Conservation (phyloP, 805 yeast genomes). For the Monosporozyma yasuniensis region DNA sequence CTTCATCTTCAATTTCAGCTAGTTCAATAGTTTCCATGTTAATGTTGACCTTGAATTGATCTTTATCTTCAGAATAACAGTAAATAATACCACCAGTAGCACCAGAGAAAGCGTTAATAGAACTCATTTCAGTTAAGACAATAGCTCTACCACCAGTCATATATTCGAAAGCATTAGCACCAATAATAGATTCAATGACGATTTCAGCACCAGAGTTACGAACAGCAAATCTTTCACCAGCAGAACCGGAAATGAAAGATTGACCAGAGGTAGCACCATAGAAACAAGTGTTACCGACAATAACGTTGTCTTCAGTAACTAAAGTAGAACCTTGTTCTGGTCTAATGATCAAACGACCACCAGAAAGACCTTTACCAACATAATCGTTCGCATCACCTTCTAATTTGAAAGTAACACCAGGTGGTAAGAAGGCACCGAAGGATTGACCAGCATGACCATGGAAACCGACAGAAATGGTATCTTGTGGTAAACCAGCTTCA, state of each 20-base stretch:
- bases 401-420: slow-evolving; percentile 88
- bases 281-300: slow-evolving; percentile 94
- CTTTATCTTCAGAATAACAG: slow-evolving; percentile 83
- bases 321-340: slow-evolving; percentile 80
- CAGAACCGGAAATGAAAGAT: slow-evolving; percentile 92
- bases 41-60: slow-evolving; percentile 74
- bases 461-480: slow-evolving; percentile 87
- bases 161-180: slow-evolving; percentile 98
- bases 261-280: slow-evolving; percentile 96
- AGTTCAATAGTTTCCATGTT: slow-evolving; percentile 79
- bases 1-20: slow-evolving; percentile 73
- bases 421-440: slow-evolving; percentile 94
- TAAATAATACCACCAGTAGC: slow-evolving; percentile 99
- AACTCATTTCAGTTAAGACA: slow-evolving; percentile 82
- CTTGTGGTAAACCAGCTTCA: slow-evolving; percentile 87
- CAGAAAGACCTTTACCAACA: slow-evolving; percentile 94
- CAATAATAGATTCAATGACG: slow-evolving; percentile 86
- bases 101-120: slow-evolving; percentile 85
- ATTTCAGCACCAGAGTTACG: slow-evolving; percentile 98
- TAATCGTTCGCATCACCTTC: slow-evolving; percentile 98
- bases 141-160: slow-evolving; percentile 99
- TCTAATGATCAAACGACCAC: slow-evolving; percentile 86
- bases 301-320: slow-evolving; percentile 92
- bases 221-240: slow-evolving; percentile 97
- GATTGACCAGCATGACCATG: slow-evolving; percentile 97